phyloP scores from a whole-genome alignment of 345 rosid species.

The Conringia planisiliqua region DNA sequence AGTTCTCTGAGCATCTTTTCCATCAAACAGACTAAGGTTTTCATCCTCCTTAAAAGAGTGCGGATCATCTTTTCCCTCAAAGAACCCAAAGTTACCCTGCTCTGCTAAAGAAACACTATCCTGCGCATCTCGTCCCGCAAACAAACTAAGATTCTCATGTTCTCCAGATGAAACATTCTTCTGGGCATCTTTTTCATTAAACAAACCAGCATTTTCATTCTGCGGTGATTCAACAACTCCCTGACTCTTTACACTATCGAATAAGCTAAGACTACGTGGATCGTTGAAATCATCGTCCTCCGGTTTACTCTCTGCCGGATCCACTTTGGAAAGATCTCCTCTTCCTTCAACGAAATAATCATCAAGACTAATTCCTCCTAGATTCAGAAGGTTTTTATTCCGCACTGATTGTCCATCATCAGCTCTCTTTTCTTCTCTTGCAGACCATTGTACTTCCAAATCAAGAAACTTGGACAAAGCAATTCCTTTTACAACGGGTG shows the following conservation, averaged over 20 bases:
- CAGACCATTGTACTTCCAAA: conserved; percentile 64
- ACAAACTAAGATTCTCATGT: conserved; percentile 36
- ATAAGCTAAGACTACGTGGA: conserved; percentile 39
- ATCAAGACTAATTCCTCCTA: conserved; percentile 53
- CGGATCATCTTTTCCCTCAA: conserved; percentile 15
- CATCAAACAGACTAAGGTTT: conserved; percentile 35
- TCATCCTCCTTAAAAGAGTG: conserved; percentile 8
- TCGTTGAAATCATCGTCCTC: conserved; percentile 34
- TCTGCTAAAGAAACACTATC: conserved; percentile 30
- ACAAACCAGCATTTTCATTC: conserved; percentile 10
- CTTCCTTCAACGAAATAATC: conserved; percentile 43
- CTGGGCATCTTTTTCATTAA: not conserved
- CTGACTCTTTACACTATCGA: conserved; percentile 37
- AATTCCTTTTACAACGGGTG: conserved; percentile 32
- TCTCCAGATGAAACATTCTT: conserved; percentile 12
- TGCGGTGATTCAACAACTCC: conserved; percentile 36
- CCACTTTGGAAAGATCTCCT: conserved; percentile 24
- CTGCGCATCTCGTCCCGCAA: conserved; percentile 2
- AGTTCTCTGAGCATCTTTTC: conserved; percentile 17
- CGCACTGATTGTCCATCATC: conserved; percentile 7
- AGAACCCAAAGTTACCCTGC: conserved; percentile 33
- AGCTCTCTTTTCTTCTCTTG: conserved; percentile 33
- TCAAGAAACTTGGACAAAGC: conserved; percentile 59
- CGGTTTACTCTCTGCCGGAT: not conserved
- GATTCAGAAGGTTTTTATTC: conserved; percentile 34